Percentiles rank a stretch among this genome's conserved stretches.
Evolutionary conservation across 2,329 filamentous ascomycete species (phyloP).

Genomic region (Talaromyces sp.): DNA sequence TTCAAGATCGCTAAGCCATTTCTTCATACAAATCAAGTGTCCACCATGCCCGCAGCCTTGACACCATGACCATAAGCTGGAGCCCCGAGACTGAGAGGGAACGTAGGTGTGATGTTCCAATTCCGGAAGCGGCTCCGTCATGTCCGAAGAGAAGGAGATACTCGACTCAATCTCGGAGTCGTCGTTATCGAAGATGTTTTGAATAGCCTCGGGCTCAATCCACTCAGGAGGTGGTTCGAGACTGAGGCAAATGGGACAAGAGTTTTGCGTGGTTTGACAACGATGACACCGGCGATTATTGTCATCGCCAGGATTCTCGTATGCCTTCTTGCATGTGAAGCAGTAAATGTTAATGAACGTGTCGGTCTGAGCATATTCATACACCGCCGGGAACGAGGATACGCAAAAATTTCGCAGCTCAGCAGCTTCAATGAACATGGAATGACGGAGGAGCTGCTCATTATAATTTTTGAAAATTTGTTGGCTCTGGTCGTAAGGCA

Average conservation of each 20-base stretch:
- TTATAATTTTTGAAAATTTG: conserved; percentile 53
- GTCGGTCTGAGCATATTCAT: conserved; percentile 51
- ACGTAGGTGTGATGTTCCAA: conserved; percentile 19
- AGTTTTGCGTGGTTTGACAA: conserved; percentile 37
- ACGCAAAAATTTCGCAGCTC: conserved; percentile 52
- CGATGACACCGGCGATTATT: conserved; percentile 48
- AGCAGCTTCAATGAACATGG: conserved; percentile 45
- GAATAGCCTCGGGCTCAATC: conserved; percentile 21
- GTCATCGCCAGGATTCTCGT: conserved; percentile 45
- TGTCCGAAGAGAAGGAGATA: conserved; percentile 37
- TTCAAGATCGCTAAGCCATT: conserved; percentile 48
- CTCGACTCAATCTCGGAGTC: conserved; percentile 22
- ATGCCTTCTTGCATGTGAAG: conserved; percentile 51
- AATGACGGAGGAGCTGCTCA: conserved; percentile 44
- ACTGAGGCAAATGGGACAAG: conserved; percentile 38
- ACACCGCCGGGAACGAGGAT: conserved; percentile 50
- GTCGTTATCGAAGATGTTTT: conserved; percentile 7
- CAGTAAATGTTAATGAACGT: conserved; percentile 51
- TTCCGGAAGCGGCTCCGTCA: conserved; percentile 24
- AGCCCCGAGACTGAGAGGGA: conserved; percentile 24
- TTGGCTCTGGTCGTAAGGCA: conserved; percentile 46
- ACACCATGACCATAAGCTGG: conserved; percentile 51
- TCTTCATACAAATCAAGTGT: conserved; percentile 51
- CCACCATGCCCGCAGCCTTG: conserved; percentile 56
- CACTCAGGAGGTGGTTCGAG: conserved; percentile 36